Evolutionary conservation across 2,329 filamentous ascomycete species (phyloP), one percentile per base, ranked within the genome.

Genomic region (Ilyonectria sp.): DNA sequence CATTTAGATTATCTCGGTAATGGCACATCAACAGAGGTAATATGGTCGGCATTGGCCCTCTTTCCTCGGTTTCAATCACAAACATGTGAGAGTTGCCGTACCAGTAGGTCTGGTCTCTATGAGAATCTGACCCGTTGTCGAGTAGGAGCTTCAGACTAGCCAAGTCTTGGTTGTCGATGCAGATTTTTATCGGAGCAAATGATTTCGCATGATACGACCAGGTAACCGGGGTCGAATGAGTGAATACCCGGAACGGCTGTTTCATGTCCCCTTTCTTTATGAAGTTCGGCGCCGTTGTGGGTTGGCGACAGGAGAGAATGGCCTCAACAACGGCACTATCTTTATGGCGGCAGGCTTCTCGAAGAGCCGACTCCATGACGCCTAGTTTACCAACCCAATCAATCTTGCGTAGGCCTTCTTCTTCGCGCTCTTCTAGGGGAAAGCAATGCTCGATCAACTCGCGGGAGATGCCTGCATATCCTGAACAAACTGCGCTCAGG

Each of bases 121-220:
- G 26, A 2, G 17, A 17, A 33, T 21, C n/a, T 8, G n/a, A 10
- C 5, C 31, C 49, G 19, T 52, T 33, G 8, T 26, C 17, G 5
- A 52, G 17, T 9, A 52, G 6, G 7, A 33, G 49, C 29, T 33
- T 19, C 13, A 52, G 29, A 13, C 29, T 33, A 2, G 29, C 29
- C 49, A 52, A 33, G 29, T 52, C 49, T 52, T 17, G n/a, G 29
- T 52, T 52, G 29, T 35, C 19, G 29, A 52, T 52, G 17, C 49
- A 52, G 8, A 33, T 13, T 33, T 31, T 31, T 9, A 52, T 11
- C n/a, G 44, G 44, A 13, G 26, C 29, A 4, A 19, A 19, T 11
- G n/a, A 17, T 21, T 31, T 29, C 2, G 33, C 49, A n/a, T 3
- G 3, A n/a, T 1, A 17, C 8, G n/a, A n/a, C 40, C 40, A 33